Evolutionary conservation across 495 filamentous ascomycete genomes (phyloP), one percentile per base, ranked within the genome.

Genomic region (Podospora australis): DNA sequence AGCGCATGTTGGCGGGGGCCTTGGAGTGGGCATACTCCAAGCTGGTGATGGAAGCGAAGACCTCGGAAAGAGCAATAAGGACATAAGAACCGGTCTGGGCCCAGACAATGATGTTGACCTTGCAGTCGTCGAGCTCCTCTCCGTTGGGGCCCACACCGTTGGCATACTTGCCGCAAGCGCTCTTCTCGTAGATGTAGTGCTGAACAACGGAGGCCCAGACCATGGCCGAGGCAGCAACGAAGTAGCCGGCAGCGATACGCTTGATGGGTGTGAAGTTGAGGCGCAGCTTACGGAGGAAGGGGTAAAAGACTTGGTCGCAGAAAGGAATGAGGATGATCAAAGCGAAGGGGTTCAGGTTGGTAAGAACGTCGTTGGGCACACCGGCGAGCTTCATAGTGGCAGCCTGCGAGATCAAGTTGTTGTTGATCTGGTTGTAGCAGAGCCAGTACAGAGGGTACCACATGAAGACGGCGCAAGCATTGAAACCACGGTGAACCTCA

Each of bases 291-390:
- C 83, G 79, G 11, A 91, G 67, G 6, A 58, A 57, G 0, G 87
- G 87, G 60, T 89, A 92, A 43, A 90, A 23, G 44, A 87, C 25
- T 9, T 73, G 65, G 56, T 92, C 87, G 52, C 77, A 72, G 46
- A 91, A 74, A 7, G 87, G 87, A 46, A 91, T 88, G 51, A 90
- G 76, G 63, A 92, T 85, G 60, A 91, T 77, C 29, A 90, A 67
- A 2, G 84, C 72, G 48, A 91, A 69, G 10, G 87, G 86, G 60
- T 90, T 81, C 23, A 92, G 75, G 60, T 90, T 92, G 54, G 77
- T 78, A 55, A 90, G 70, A 21, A 90, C 73, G 58, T 92, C 87
- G 67, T 90, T 88, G 43, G 87, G 87, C 0, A 88, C 76, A 10
- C 83, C 82, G 39, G 77, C 74, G 10, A 87, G 73, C 6, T 69